Evolutionary conservation across 2,329 filamentous ascomycete species (phyloP), one percentile per base, ranked within the genome.

Genomic region (Stachybotrys elegans): DNA sequence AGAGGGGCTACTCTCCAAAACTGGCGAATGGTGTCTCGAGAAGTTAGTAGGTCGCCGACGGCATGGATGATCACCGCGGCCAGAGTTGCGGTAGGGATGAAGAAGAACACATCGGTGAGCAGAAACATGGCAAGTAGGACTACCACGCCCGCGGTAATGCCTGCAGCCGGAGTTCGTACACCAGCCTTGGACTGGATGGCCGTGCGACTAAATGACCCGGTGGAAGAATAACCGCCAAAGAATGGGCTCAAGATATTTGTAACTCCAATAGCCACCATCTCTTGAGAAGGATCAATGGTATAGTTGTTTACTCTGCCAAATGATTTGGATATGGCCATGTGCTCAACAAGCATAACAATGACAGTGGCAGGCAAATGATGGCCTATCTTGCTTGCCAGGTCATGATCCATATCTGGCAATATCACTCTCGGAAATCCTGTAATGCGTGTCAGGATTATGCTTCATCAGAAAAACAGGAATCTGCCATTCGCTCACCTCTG

Each of bases 141-240:
- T 13, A 97, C 78, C 13, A 86, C 43, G 0, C 87, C 91, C 7
- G 91, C 96, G 51, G 97, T 87, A 34, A 95, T 78, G 67, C 93
- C 92, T 14, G 88, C 90, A 44, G 95, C 82, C 1, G 92, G 92
- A 1, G 91, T 96, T 20, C 89, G 83, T 2, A 94, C 89, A 60
- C 89, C 89, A 43, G 89, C 88, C 68, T 95, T 95, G n/a, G 89
- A 88, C 66, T 94, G 94, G 71, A 95, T 94, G 41, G 89, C 90
- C 19, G 89, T 95, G 48, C 89, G 81, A 7, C 87, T 92, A 72
- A 95, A 95, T 3, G 89, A 94, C 6, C 89, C 90, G 11, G 89
- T 95, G 0, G 88, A 86, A 4, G 89, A 88, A 55, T 94, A 95
- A 2, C 75, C 88, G 42, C 89, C 86, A 2, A 92, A 70, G 70